Evolutionary conservation across 148 eudicot species (phyloP).

Genomic region (Fallopia convolvulus): DNA sequence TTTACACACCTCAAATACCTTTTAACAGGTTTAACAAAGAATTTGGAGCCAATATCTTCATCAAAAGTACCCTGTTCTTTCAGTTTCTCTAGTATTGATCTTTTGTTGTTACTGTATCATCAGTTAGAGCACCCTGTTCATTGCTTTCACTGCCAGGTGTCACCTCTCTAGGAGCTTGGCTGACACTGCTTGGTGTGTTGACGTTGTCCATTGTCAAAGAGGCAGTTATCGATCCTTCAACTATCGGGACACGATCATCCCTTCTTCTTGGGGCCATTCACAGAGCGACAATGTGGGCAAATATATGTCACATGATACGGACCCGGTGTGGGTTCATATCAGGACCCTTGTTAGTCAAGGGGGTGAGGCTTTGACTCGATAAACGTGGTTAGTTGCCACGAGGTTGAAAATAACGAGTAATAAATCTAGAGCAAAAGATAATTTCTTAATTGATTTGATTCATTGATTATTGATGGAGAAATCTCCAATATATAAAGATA

Average conservation of each 20-base stretch:
- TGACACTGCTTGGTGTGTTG: slow-evolving; percentile 14
- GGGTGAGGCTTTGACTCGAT: too few species aligned
- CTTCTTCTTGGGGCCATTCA: slow-evolving; percentile 70
- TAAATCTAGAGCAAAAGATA: too few species aligned
- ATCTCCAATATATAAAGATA: too few species aligned
- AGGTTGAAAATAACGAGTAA: too few species aligned
- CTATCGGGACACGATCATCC: slow-evolving; percentile 27
- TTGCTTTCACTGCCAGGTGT: slow-evolving; percentile 15
- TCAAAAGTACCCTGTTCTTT: not conserved
- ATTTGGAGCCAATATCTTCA: not conserved
- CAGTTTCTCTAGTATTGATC: not conserved
- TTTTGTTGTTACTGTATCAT: not conserved
- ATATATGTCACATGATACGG: slow-evolving; percentile 88
- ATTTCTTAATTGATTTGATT: too few species aligned
- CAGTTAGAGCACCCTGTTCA: slow-evolving; percentile 17
- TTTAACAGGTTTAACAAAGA: not conserved
- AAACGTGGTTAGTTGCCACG: too few species aligned
- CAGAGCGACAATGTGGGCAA: slow-evolving; percentile 85
- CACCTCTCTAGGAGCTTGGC: slow-evolving; percentile 22
- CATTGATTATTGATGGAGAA: too few species aligned
- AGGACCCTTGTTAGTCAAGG: too few species aligned
- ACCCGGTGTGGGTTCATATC: too few species aligned
- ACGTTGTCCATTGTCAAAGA: slow-evolving; percentile 21
- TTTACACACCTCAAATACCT: not conserved
- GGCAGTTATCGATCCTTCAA: slow-evolving; percentile 19